Base-by-base conservation (phyloP, 1,284 basidiomycete genomes). In the Coriolopsis trogii region DNA sequence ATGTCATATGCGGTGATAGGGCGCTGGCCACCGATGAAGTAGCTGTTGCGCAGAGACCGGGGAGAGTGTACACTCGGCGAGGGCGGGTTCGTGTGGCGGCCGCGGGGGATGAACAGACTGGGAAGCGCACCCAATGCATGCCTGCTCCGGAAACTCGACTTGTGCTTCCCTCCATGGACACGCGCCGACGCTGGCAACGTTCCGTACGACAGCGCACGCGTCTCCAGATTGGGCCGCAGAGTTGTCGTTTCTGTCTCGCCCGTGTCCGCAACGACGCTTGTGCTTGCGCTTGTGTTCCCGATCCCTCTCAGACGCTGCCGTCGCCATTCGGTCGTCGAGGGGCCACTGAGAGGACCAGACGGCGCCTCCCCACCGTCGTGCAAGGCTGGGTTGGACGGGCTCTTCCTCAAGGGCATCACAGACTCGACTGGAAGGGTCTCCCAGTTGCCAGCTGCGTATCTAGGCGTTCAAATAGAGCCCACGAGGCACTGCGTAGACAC, bases 1-100 rank as follows among this genome's bases (percentile, higher is more conserved):
- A 79, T 77, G 60, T 92, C 90, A 58, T 92, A 92, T 1, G 87
- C 80, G 2, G 88, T 86, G 49, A 89, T 85, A 0, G 85, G 84
- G 15, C 86, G 80, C 55, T 82, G 76, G 44, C 67, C 49, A 61
- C 65, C 62, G 30, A 77, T 72, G 54, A 69, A 74, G 8, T 73
- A 70, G 28, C 73, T 56, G 44, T 75, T 73, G 8, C 72, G 69
- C 38, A 77, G 68, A 26, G 72, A 68, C 24, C 72, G 67, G 12
- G 64, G 28, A 18, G 62, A 58, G 38, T 69, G 64, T 4, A 70
- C 64, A 21, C 42, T 59, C 52, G 52, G 61, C 51, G 48, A 61
- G 40, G 40, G 41, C 48, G 21, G 68, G 44, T 60, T 67, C n/a
- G 77, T 74, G 33, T 61, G 52, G 13, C 70, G 63, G 9, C 65